These are phyloP conservation scores for Apophysomyces elegans DNA, from an alignment of 371 early-diverging fungal genomes.

Conservation along the genomic window DNA sequence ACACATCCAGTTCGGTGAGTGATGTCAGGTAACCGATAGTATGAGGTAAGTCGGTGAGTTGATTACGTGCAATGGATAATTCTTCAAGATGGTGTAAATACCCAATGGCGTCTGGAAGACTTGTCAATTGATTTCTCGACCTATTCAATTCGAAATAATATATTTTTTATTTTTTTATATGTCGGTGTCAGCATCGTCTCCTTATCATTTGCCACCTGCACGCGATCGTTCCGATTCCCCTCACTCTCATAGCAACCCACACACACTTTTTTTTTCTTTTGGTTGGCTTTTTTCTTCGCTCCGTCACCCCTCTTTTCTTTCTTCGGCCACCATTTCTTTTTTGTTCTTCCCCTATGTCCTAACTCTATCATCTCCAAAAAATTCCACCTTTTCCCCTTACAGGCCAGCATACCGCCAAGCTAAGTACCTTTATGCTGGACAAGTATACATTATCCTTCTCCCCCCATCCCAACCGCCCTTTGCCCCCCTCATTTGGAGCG, in stretches of 20 bases:
- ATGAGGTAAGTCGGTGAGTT: conserved; percentile 61
- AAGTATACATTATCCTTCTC: not conserved
- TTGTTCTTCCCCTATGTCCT: conserved; percentile 2
- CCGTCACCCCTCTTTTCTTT: not conserved
- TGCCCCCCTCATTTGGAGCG: conserved; percentile 7
- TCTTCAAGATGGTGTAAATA: conserved; percentile 57
- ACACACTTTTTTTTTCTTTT: too few species aligned
- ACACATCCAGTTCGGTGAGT: conserved; percentile 59
- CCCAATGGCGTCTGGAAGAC: conserved; percentile 71
- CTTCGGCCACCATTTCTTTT: conserved; percentile 14
- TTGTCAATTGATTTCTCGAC: conserved; percentile 59
- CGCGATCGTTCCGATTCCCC: conserved; percentile 11
- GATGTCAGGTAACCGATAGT: conserved; percentile 65
- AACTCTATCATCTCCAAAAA: conserved; percentile 7
- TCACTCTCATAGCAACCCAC: not conserved
- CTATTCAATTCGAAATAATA: conserved; percentile 17
- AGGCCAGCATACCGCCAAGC: conserved; percentile 4
- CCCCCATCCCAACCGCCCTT: conserved; percentile 10
- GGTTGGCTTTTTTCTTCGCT: too few species aligned
- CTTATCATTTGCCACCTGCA: conserved; percentile 12
- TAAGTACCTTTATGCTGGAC: conserved; percentile 8
- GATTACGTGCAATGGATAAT: conserved; percentile 65
- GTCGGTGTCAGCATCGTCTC: conserved; percentile 9
- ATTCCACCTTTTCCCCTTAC: not conserved
- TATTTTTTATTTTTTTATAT: not conserved